Evolutionary conservation across 129 eudicot species (phyloP), one percentile per base, ranked within the genome.

Genomic region (Mikania micrantha): DNA sequence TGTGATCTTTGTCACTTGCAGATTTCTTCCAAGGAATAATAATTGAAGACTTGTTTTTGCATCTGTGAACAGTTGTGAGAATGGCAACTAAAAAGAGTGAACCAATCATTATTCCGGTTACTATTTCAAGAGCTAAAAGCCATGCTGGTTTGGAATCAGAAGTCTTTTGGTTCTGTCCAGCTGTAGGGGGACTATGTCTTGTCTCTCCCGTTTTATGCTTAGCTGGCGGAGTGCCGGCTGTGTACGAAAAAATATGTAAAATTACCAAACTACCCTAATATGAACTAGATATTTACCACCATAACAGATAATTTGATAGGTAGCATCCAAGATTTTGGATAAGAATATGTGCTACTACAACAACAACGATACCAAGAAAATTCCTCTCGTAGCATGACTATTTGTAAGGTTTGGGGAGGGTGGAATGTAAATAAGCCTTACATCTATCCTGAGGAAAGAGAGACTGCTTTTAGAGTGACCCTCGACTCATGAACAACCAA

Each of bases 21-120:
- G 90, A 84, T 60, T 81, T 94, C 81, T 81, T 89, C 99, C 99
- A 85, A 3, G 97, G 93, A 42, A 86, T 84, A 21, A 81, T 75
- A 71, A 81, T 83, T 3, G 87, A 75, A 36, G 95, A 74, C 54
- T 78, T 79, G 64, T 74, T 81, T 75, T 87, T 89, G 82, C 82
- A 85, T 80, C 77, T 87, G 19, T 76, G 86, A 48, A 76, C 40
- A 35, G 80, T 78, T 32, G 88, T 64, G 34, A 82, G 21, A 17
- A 89, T 69, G 48, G 86, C 95, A 34, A 77, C 78, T 16, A 84
- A 59, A 61, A 89, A 82, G 60, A 94, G 78, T 15, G 72, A 45
- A 66, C 95, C 90, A 10, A 87, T 83, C 82, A 83, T 74, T 60
- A 85, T 53, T 28, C 99, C 99, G 0, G 96, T 85, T 57, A 78